phyloP scores from a whole-genome alignment of 83 land plant species.

The Isoetes engelmannii region DNA sequence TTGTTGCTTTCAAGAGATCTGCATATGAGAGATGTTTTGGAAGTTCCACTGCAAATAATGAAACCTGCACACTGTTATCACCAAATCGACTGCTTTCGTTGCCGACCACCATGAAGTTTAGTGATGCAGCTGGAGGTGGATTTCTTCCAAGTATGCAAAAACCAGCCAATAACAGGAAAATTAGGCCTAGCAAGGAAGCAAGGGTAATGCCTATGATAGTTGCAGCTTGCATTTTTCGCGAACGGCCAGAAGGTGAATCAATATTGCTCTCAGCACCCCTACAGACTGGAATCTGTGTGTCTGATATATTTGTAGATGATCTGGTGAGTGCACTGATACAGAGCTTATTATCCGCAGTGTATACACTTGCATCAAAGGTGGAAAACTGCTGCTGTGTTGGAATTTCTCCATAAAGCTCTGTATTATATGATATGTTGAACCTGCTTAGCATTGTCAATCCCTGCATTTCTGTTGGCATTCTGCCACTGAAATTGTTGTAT shows the following conservation, averaged over 20 bases:
- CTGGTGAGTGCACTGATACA: background rate
- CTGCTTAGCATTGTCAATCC: background rate
- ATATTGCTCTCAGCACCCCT: background rate
- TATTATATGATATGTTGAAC: constrained; percentile 18
- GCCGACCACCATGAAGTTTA: constrained; percentile 12
- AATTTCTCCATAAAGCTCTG: constrained; percentile 2
- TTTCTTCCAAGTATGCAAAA: constrained; percentile 10
- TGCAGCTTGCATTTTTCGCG: background rate
- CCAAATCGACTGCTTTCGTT: constrained; percentile 1
- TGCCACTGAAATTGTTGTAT: constrained; percentile 20
- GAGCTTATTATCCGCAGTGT: background rate
- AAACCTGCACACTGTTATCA: constrained; percentile 11
- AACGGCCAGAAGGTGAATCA: background rate
- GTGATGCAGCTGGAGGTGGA: background rate
- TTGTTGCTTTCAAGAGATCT: constrained; percentile 11
- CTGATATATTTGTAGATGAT: background rate
- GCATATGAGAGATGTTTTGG: constrained; percentile 15
- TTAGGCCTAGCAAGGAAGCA: constrained; percentile 4
- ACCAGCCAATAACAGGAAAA: background rate
- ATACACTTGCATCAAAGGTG: background rate
- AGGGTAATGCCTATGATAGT: constrained; percentile 11
- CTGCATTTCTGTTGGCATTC: constrained; percentile 1
- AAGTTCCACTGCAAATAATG: constrained; percentile 10
- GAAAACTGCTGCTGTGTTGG: background rate
- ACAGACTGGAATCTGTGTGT: constrained; percentile 8